These are phyloP conservation scores for Colletotrichum sp. DNA, from an alignment of 2,329 filamentous ascomycete species.

Conservation along the genomic window DNA sequence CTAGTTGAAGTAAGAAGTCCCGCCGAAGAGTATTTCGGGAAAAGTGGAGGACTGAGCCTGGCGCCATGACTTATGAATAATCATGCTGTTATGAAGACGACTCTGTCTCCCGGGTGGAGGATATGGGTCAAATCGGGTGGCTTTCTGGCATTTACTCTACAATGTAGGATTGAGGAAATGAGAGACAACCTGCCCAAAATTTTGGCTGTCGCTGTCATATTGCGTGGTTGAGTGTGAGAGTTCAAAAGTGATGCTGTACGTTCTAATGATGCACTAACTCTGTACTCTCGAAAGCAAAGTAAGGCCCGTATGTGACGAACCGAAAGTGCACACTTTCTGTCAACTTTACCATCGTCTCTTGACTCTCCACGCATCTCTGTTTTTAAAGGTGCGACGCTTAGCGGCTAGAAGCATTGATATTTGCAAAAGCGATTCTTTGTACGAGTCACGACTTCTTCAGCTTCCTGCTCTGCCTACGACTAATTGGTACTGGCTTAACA, in stretches of 20 bases:
- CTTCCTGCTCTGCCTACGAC: not conserved
- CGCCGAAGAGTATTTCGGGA: not conserved
- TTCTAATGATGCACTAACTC: not conserved
- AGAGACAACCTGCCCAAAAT: not conserved
- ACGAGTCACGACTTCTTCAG: not conserved
- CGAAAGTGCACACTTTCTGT: not conserved
- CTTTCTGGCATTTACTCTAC: not conserved
- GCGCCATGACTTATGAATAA: not conserved
- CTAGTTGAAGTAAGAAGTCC: not conserved
- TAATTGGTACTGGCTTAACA: no score
- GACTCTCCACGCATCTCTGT: not conserved
- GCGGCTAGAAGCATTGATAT: not conserved
- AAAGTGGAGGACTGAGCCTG: not conserved
- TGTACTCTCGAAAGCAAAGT: not conserved
- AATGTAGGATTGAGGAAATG: not conserved
- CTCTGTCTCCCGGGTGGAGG: not conserved
- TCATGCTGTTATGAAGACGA: not conserved
- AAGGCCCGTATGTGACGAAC: no score
- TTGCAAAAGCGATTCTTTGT: not conserved
- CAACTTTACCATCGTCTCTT: not conserved
- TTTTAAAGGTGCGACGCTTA: not conserved
- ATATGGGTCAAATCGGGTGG: not conserved
- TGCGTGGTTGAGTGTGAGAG: not conserved
- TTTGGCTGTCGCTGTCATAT: not conserved
- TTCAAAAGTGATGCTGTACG: not conserved